Evolutionary conservation across 306 rosid species (phyloP), one percentile per base, ranked within the genome.

Genomic region (Cucurbita argyrosperma): DNA sequence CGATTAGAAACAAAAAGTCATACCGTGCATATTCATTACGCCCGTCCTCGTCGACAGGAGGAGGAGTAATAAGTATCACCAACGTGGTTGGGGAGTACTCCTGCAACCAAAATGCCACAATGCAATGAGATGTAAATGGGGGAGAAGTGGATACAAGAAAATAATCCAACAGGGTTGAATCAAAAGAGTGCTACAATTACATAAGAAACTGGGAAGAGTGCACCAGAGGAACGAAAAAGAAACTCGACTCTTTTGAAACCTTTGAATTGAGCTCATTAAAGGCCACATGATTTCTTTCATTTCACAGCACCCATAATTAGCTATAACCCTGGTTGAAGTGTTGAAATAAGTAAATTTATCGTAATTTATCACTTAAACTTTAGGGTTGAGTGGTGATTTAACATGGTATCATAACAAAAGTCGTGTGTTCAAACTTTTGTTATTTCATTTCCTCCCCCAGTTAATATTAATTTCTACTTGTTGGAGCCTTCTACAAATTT

Each of bases 31-130:
- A 88, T 57, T 75, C 85, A 35, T 63, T 75, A 60, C 95, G 96
- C 30, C 98, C 95, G 76, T 85, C 90, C 84, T 89, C 98, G 37
- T 79, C 86, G 64, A 94, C 49, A 54, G 98, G 97, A 6, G 98
- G 98, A 65, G 95, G 98, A 67, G 90, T 85, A 69, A 94, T 89
- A 54, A 94, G 87, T 86, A 90, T 86, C 75, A 89, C 79, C 72
- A 83, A 81, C 83, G 88, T 81, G 21, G 84, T 70, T 45, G 95
- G 83, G 38, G 86, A 87, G 80, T 85, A 79, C 67, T 83, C 81
- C 98, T 94, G 90, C 81, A 83, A 86, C 76, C 78, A 84, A 58
- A 88, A 76, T 66, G 54, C 54, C 5, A 30, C 35, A 30, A 30
- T 30, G 35, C 4, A 65, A 65, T 42, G 71, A 65, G 71, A 65